Base-by-base conservation (phyloP, 192 early-diverging fungal genomes). In the Umbelopsis sp. region DNA sequence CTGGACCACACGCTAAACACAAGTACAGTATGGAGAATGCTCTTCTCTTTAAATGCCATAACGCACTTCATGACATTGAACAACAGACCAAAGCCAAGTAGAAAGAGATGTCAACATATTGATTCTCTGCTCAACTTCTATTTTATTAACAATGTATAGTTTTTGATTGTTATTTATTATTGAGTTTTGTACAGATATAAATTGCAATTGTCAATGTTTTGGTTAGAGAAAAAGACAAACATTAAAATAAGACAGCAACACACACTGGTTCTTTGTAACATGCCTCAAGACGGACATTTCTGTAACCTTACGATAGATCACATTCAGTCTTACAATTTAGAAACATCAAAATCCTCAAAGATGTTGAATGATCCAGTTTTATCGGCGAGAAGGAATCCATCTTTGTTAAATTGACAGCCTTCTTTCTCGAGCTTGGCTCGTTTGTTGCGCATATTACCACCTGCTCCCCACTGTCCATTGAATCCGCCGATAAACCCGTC, bases 401-500 rank as follows among this genome's bases (percentile, higher is more conserved):
- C 74, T 9, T 83, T 83, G 65, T 90, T 88, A 78, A 93, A 91
- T 51, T 41, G 21, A 20, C 88, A 74, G 0, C 90, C 90, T 66
- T 93, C 91, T 62, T 84, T 85, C 17, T 77, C 83, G 45, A 93
- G 74, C 69, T 90, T 90, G 4, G 89, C 89, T 36, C 80, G 82
- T 65, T 93, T 93, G 76, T 83, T 86, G 24, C 85, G 82, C 20
- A 90, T 85, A 73, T 86, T 83, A 69, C 83, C 85, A 44, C 85
- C 88, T 31, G 80, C 83, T n/a, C 85, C 86, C 74, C 76, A 83
- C 71, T 88, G 84, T 49, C 91, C 90, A 44, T 74, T 74, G 72
- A 91, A 93, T 0, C 91, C 91, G 17, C 91, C 91, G n/a, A 93
- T 81, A 44, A 84, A 86, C 52, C 78, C 76, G 71, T 89, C 83